Base-by-base conservation (phyloP, 2,329 filamentous ascomycete genomes). In the Talaromyces sp. region DNA sequence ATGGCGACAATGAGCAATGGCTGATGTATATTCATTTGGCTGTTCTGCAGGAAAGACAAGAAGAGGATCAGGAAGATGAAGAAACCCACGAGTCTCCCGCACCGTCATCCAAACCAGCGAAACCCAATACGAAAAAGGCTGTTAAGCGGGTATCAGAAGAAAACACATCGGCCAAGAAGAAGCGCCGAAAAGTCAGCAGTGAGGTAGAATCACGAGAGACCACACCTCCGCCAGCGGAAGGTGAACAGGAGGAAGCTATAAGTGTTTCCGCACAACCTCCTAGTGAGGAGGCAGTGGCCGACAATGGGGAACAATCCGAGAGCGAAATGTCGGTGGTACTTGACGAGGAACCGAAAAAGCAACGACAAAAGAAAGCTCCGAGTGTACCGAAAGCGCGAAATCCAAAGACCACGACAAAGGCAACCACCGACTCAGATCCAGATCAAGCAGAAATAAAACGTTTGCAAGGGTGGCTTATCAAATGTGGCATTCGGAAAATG, bases 401-500 rank as follows among this genome's bases (percentile, higher is more conserved):
- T 63, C 71, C 70, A 60, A 73, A 70, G 53, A 56, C 65, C 6
- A 57, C 67, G 15, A 62, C 70, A 1, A 75, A 77, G 65, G 55
- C 80, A 17, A 79, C 80, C 59, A 66, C 75, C n/a, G 67, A 78
- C 8, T 64, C 76, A 1, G 78, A 85, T 17, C 83, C 87, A 0
- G 83, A 91, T 60, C 84, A 90, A 60, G 85, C 83, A 3, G 89
- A 96, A 70, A 88, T 97, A 69, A 97, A 96, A 73, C 88, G 86
- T 51, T 79, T 97, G 3, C 93, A 97, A 75, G 84, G 85, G 8
- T 91, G 93, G 73, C 82, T 99, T 6, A 76, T 87, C 46, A 96
- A 97, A 73, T 99, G 93, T 67, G 93, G 93, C 31, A 84, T 97
- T 57, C 88, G 91, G 55, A 97, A 97, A 70, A 83, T 97, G 61